These are phyloP conservation scores for Ogataea populi-albae DNA, from an alignment of 805 yeast genomes.

Conservation along the genomic window DNA sequence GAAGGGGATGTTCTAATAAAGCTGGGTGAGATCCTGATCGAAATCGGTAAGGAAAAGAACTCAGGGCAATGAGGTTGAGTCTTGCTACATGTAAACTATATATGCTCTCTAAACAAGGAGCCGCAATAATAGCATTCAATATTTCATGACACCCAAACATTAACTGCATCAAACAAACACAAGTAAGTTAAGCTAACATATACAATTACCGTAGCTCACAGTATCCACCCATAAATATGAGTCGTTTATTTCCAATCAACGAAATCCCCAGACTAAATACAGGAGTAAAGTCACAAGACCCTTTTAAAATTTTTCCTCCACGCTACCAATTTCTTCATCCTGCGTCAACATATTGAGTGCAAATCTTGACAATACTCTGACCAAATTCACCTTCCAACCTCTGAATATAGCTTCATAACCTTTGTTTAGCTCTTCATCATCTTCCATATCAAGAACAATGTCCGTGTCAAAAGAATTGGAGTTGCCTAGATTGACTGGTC, in stretches of 20 bases:
- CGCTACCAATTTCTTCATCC: constrained; percentile 42
- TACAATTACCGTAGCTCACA: too few species aligned
- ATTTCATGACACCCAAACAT: too few species aligned
- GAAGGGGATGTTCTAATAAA: constrained; percentile 19
- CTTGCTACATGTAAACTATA: too few species aligned
- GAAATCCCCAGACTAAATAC: not conserved
- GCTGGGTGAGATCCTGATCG: constrained; percentile 21
- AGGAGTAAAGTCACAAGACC: constrained; percentile 4
- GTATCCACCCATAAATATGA: too few species aligned
- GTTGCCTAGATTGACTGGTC: constrained; percentile 24
- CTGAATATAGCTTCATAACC: constrained; percentile 61
- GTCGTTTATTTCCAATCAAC: too few species aligned
- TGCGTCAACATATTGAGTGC: constrained; percentile 61
- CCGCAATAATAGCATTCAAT: too few species aligned
- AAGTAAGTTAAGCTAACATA: too few species aligned
- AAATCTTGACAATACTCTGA: constrained; percentile 81
- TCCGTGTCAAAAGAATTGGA: constrained; percentile 21
- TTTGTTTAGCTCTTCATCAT: constrained; percentile 39
- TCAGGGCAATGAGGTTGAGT: too few species aligned
- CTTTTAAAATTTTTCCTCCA: constrained; percentile 40
- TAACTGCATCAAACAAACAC: too few species aligned
- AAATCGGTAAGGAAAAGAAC: constrained; percentile 12
- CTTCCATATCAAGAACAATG: constrained; percentile 26
- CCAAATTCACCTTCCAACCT: constrained; percentile 88
- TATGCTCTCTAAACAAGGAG: too few species aligned